phyloP scores from a whole-genome alignment of 2,329 filamentous ascomycete genomes.

The Talaromyces islandicus region DNA sequence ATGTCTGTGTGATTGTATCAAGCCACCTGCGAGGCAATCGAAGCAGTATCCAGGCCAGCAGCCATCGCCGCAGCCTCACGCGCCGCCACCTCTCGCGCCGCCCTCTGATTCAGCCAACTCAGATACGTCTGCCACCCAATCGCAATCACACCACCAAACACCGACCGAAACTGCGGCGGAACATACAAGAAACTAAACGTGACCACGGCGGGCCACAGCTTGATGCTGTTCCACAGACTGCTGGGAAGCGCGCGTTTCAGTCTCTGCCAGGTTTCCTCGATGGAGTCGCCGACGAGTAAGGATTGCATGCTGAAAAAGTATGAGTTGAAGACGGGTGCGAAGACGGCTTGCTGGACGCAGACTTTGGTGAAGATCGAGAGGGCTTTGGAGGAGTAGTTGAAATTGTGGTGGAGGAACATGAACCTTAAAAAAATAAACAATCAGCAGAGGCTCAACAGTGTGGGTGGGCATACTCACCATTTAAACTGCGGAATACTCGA shows the following conservation, averaged over 20 bases:
- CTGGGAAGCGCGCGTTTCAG: constrained; percentile 69
- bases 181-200: constrained; percentile 85
- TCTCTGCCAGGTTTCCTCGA: constrained; percentile 61
- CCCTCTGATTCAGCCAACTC: constrained; percentile 68
- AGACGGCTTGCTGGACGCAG: constrained; percentile 68
- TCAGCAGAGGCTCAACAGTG: too few species aligned
- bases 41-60: background rate
- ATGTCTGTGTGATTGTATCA: background rate
- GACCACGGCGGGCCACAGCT: constrained; percentile 82
- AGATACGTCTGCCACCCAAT: constrained; percentile 93
- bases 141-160: constrained; percentile 73
- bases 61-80: constrained; percentile 19
- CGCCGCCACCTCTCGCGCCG: constrained; percentile 53
- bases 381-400: constrained; percentile 73
- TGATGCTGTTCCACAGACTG: constrained; percentile 71
- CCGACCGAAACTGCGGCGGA: constrained; percentile 68
- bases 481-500: constrained; percentile 72
- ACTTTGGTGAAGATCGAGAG: constrained; percentile 73
- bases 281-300: constrained; percentile 61
- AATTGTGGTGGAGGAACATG: constrained; percentile 70
- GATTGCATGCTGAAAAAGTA: constrained; percentile 81
- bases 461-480: constrained; percentile 53
- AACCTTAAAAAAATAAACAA: constrained; percentile 49
- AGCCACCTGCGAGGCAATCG: constrained; percentile 1
- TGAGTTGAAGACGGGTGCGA: constrained; percentile 76